Evolutionary conservation across 2,329 filamentous ascomycete genomes (phyloP).

Genomic region (Cercospora janseana): DNA sequence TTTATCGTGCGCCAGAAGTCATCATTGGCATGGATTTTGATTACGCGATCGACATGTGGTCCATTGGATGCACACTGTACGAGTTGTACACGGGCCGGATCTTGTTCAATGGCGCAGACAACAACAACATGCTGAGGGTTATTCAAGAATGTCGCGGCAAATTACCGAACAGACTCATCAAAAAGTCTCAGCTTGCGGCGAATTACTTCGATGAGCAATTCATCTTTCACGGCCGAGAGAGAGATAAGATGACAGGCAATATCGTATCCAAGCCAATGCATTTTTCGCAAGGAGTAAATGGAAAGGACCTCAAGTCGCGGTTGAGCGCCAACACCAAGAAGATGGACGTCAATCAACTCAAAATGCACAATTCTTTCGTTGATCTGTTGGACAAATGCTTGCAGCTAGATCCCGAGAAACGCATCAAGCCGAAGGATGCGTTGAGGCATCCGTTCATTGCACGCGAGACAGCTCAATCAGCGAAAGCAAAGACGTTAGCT

Average conservation of each 20-base stretch:
- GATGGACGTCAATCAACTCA: slow-evolving; percentile 70
- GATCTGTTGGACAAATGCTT: slow-evolving; percentile 88
- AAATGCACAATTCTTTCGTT: slow-evolving; percentile 77
- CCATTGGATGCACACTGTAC: slow-evolving; percentile 93
- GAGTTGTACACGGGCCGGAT: slow-evolving; percentile 98
- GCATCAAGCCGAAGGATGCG: slow-evolving; percentile 82
- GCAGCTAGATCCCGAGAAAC: slow-evolving; percentile 85
- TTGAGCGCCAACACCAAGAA: slow-evolving; percentile 65
- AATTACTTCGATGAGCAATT: slow-evolving; percentile 68
- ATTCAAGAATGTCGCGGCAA: slow-evolving; percentile 97
- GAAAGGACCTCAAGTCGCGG: slow-evolving; percentile 75
- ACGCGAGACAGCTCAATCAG: slow-evolving; percentile 17
- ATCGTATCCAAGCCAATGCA: slow-evolving; percentile 66
- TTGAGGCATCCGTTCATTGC: slow-evolving; percentile 82
- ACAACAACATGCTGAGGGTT: slow-evolving; percentile 95
- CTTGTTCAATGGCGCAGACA: slow-evolving; percentile 88
- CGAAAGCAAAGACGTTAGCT: slow-evolving; percentile 17
- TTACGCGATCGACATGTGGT: slow-evolving; percentile 95
- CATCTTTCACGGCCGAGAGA: slow-evolving; percentile 80
- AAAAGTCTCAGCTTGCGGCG: slow-evolving; percentile 71
- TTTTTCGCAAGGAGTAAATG: slow-evolving; percentile 60
- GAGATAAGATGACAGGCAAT: slow-evolving; percentile 84
- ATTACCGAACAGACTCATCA: slow-evolving; percentile 83
- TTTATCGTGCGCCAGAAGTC: slow-evolving; percentile 95
- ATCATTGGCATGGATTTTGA: slow-evolving; percentile 96